Base-by-base conservation (phyloP, 2,329 filamentous ascomycete species). In the Talaromyces sp. region DNA sequence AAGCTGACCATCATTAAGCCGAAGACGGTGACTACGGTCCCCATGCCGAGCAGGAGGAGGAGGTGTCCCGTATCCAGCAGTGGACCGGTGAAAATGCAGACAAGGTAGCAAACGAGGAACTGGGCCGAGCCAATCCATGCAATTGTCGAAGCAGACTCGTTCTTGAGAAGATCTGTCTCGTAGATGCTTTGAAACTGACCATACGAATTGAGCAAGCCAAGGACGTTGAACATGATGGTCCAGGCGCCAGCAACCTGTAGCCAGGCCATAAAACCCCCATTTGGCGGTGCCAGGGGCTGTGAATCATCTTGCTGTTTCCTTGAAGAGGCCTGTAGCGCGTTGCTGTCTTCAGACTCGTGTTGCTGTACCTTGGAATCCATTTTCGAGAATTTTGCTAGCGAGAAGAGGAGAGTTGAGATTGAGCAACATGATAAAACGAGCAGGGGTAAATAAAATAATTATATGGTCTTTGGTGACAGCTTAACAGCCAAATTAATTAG, bases 111-210 rank as follows among this genome's bases (percentile, higher is more conserved):
- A 29, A 59, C 35, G 43, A 59, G 55, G 41, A 59, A 55, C 27
- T 59, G 58, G 41, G 55, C 41, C 19, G 58, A 43, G 26, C 58
- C 58, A 31, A 59, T 59, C 29, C 52, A 59, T 31, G 58, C 79
- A 64, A 84, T 81, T 27, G 73, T 64, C 29, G 78, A 82, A 19
- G 78, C 75, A 3, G 77, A 73, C 61, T 74, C 68, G 52, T 71
- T 64, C 27, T 68, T 68, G 24, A 82, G 74, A 2, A 79, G 62
- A 32, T 69, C 68, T 41, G 71, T 71, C 55, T 79, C 75, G 70
- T 84, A 84, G 64, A 82, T 83, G 14, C 77, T 77, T 64, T 84
- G 81, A 64, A 80, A 84, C 50, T 78, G 77, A 51, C 81, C 81
- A 69, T 81, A 84, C 3, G 75, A 78, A 58, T 81, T 81, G 41